Conservation (phyloP, 352 stramenopile species). For the Hyaloperonospora arabidopsidis region DNA sequence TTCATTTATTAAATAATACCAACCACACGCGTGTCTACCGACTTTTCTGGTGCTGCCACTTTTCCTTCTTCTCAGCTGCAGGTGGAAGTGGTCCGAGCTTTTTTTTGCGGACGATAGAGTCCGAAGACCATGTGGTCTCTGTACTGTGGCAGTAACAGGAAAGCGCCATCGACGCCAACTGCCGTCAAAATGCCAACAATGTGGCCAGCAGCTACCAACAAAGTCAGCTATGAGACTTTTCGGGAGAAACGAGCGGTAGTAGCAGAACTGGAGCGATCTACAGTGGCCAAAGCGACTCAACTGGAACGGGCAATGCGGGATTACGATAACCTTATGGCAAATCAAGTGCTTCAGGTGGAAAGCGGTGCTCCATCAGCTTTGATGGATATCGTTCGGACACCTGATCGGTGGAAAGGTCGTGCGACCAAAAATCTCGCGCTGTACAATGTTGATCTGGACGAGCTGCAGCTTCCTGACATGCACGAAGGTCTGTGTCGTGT, state of each 20-base stretch:
- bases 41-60: no score
- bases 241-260: conserved; percentile 18
- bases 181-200: conserved; percentile 6
- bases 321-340: conserved; percentile 17
- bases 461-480: conserved; percentile 62
- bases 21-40: no score
- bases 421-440: conserved; percentile 20
- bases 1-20: no score
- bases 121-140: conserved; percentile 19
- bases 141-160: conserved; percentile 14
- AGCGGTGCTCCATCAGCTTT: conserved; percentile 7
- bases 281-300: conserved; percentile 4
- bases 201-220: conserved; percentile 5
- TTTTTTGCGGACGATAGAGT: no score
- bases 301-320: conserved; percentile 20
- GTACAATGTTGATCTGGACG: conserved; percentile 33
- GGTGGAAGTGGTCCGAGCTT: not conserved
- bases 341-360: conserved; percentile 12
- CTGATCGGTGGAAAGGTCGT: conserved; percentile 11
- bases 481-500: conserved; percentile 54
- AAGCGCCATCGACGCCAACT: conserved; percentile 18
- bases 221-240: conserved; percentile 32
- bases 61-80: not conserved
- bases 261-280: conserved; percentile 2
- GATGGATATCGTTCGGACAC: conserved; percentile 23